These are phyloP conservation scores for Sporopachydermia quercuum DNA, from an alignment of 805 yeast species.

Conservation along the genomic window DNA sequence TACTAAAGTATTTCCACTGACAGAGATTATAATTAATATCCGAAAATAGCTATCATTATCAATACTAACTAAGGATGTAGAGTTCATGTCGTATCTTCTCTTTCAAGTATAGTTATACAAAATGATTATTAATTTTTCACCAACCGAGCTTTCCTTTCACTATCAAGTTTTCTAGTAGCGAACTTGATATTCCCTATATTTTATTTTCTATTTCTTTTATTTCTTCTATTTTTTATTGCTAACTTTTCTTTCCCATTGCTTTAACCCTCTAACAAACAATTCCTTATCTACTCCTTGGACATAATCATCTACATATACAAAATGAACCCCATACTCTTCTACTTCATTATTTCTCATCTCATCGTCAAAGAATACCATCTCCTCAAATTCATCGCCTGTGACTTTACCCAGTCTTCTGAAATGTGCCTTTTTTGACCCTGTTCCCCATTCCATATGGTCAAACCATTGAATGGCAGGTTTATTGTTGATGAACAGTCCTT, in stretches of 20 bases:
- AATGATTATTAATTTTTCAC: too few species aligned
- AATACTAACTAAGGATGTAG: too few species aligned
- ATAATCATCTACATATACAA: slow-evolving; percentile 47
- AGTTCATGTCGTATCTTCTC: too few species aligned
- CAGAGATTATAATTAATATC: too few species aligned
- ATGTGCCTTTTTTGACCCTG: slow-evolving; percentile 37
- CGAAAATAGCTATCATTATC: too few species aligned
- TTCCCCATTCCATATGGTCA: slow-evolving; percentile 55
- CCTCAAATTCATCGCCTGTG: slow-evolving; percentile 29
- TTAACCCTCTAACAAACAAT: slow-evolving; percentile 32
- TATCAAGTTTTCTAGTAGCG: too few species aligned
- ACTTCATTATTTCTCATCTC: slow-evolving; percentile 71
- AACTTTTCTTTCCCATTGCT: slow-evolving; percentile 25
- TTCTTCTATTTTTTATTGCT: too few species aligned
- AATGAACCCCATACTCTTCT: slow-evolving; percentile 51
- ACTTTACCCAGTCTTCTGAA: slow-evolving; percentile 33
- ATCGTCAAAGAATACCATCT: slow-evolving; percentile 64
- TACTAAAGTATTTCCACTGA: too few species aligned
- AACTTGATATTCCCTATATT: too few species aligned
- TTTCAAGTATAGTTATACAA: too few species aligned
- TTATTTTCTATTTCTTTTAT: too few species aligned
- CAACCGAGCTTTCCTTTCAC: too few species aligned
- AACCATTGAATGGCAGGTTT: slow-evolving; percentile 37
- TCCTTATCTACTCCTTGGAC: slow-evolving; percentile 39
- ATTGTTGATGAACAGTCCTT: slow-evolving; percentile 35